Percentiles rank a stretch among this genome's conserved stretches.
phyloP scores from a whole-genome alignment of 2,329 filamentous ascomycete species.

The Colletotrichum destructivum region DNA sequence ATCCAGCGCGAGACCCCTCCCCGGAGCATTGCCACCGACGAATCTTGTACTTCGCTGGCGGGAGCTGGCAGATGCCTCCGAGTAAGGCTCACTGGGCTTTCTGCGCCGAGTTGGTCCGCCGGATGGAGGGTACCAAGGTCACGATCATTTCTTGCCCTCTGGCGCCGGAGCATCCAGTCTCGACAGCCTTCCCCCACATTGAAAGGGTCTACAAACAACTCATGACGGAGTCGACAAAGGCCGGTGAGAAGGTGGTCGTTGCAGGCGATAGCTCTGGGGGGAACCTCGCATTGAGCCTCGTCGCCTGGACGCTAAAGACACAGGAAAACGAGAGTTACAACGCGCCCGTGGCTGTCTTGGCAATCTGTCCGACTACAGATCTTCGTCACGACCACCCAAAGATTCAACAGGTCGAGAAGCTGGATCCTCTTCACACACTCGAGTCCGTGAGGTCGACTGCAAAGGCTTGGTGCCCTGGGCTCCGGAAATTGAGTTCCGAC shows the following conservation, averaged over 20 bases:
- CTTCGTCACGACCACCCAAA: constrained; percentile 45
- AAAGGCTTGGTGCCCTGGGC: constrained; percentile 44
- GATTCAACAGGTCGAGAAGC: constrained; percentile 41
- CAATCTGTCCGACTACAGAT: constrained; percentile 63
- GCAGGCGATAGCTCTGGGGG: constrained; percentile 71
- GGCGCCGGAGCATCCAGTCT: constrained; percentile 67
- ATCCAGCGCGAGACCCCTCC: neutral
- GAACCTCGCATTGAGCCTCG: constrained; percentile 62
- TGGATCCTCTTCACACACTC: constrained; percentile 47
- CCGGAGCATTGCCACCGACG: constrained; percentile 1
- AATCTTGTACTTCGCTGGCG: constrained; percentile 70
- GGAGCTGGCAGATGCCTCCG: constrained; percentile 68
- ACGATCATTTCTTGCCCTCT: constrained; percentile 68
- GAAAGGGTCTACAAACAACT: constrained; percentile 60
- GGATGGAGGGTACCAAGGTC: constrained; percentile 58
- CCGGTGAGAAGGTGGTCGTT: constrained; percentile 61
- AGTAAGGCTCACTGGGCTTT: constrained; percentile 67
- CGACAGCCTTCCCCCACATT: constrained; percentile 62
- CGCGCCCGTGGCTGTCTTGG: constrained; percentile 54
- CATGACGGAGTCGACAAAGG: constrained; percentile 54
- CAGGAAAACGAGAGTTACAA: constrained; percentile 46
- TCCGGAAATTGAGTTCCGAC: neutral
- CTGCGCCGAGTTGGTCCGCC: constrained; percentile 59
- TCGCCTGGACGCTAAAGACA: constrained; percentile 54
- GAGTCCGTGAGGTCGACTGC: constrained; percentile 46